Evolutionary conservation across 2,329 filamentous ascomycete species (phyloP).

Genomic region (Monilinia fructigena): DNA sequence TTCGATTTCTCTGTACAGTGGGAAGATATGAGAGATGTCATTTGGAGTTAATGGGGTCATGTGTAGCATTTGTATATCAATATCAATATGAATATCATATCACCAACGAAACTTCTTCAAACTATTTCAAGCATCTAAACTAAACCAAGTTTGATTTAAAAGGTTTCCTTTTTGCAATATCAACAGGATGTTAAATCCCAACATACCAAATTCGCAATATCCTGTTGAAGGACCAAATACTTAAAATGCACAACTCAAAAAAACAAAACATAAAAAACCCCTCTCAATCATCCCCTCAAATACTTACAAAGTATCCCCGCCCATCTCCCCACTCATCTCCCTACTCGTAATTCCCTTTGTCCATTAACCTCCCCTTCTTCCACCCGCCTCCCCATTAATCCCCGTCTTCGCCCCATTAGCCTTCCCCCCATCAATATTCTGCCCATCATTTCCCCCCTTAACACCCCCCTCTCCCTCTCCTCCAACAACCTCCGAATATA

Average conservation of each 20-base stretch:
- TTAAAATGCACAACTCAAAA: slow-evolving; percentile 4
- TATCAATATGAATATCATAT: not conserved
- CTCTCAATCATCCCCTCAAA: slow-evolving; percentile 9
- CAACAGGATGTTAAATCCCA: slow-evolving; percentile 23
- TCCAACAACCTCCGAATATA: slow-evolving; percentile 24
- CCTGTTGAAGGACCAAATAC: slow-evolving; percentile 11
- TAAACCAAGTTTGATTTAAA: too few relatives aligned
- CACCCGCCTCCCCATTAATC: not conserved
- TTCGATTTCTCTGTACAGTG: not conserved
- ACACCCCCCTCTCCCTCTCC: not conserved
- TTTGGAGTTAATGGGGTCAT: not conserved
- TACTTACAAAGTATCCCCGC: slow-evolving; percentile 52
- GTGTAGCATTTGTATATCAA: not conserved
- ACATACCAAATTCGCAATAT: slow-evolving; percentile 8
- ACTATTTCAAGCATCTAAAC: not conserved
- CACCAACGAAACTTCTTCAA: not conserved
- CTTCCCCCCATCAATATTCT: not conserved
- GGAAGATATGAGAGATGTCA: not conserved
- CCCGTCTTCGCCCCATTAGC: not conserved
- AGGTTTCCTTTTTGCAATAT: too few relatives aligned
- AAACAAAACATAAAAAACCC: slow-evolving; percentile 17
- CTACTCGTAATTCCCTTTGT: slow-evolving; percentile 24
- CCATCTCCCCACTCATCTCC: slow-evolving; percentile 58
- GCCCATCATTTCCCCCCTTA: not conserved
- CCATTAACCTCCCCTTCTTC: not conserved